Base-by-base conservation (phyloP, 2,329 filamentous ascomycete genomes). In the Fusarium sacchari region DNA sequence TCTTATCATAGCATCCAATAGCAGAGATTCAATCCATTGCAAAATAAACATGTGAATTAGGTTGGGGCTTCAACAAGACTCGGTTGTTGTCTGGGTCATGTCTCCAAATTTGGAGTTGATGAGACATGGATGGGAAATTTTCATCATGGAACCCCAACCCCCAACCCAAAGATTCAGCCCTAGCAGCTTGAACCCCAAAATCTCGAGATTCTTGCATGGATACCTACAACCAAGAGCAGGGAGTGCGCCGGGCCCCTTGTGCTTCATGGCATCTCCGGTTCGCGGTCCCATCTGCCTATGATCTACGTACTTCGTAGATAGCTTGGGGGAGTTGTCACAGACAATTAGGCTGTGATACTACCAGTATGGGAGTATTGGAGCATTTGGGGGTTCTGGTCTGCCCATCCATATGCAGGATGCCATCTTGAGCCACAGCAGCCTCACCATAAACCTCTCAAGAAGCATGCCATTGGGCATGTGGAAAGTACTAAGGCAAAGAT, bases 21-120 rank as follows among this genome's bases (percentile, higher is more conserved):
- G 39, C 8, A 64, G 7, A 42, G 39, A n/a, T 52, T 20, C 32
- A 30, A 28, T 20, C 32, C 24, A 28, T 28, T 13, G 22, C 24
- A 36, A n/a, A 7, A 5, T 37, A 46, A 59, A 32, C 71, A 69
- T 72, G 73, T 68, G 65, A 65, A 70, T 59, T 42, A 63, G 60
- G 75, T 76, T 77, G 75, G 58, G 75, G 57, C 37, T 74, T 73
- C 75, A 76, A 77, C 71, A 74, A 70, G 44, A 24, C n/a, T 30
- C 7, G 28, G 22, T 53, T 10, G 22, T 53, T 10, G 36, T 28
- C 43, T 30, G 17, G 57, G 40, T 52, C 44, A 20, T 60, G 32
- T 60, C 61, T 55, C 52, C 59, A 53, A 14, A 14, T 26, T 43
- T 73, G 37, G 57, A 67, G 66, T 64, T 62, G 60, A 73, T 64